A percentile compares a stretch with the other conserved stretches of the same genome.
Evolutionary conservation across 352 stramenopile species (phyloP).

Genomic region (Phytophthora tentaculata): DNA sequence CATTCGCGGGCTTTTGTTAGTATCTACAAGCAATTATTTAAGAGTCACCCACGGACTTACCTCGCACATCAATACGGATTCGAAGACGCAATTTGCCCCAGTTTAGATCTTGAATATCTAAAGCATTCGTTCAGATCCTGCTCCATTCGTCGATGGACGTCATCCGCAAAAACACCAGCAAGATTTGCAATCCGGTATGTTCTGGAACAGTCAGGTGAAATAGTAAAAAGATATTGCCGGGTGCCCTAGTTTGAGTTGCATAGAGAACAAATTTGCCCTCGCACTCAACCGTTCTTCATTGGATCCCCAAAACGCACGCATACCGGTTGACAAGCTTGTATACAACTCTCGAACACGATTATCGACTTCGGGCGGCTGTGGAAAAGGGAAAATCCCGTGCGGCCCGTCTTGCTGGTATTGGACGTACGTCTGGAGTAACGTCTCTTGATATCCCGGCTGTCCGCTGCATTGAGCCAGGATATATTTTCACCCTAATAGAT

Average conservation of each 20-base stretch:
- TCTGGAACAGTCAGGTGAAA: neutral
- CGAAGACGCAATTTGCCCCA: neutral
- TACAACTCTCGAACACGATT: neutral
- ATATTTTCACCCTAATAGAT: constrained; percentile 1
- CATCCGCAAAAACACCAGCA: neutral
- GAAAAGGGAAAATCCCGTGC: neutral
- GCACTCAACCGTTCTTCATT: neutral
- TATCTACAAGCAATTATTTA: too few relatives aligned
- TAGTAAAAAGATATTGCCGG: neutral
- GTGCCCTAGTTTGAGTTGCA: neutral
- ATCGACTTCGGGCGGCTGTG: neutral
- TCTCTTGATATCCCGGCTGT: neutral
- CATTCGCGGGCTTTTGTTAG: too few relatives aligned
- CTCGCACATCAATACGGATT: neutral
- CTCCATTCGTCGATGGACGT: too few relatives aligned
- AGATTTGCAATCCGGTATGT: neutral
- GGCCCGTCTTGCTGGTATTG: neutral
- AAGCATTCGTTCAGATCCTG: too few relatives aligned
- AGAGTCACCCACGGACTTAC: too few relatives aligned
- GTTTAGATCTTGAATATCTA: neutral
- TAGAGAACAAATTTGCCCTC: neutral
- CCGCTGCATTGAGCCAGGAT: neutral
- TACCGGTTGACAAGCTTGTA: neutral
- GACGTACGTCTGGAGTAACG: neutral
- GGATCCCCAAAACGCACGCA: neutral